Evolutionary conservation across 140 eudicot genomes (phyloP).

Genomic region (Bidens hawaiensis): DNA sequence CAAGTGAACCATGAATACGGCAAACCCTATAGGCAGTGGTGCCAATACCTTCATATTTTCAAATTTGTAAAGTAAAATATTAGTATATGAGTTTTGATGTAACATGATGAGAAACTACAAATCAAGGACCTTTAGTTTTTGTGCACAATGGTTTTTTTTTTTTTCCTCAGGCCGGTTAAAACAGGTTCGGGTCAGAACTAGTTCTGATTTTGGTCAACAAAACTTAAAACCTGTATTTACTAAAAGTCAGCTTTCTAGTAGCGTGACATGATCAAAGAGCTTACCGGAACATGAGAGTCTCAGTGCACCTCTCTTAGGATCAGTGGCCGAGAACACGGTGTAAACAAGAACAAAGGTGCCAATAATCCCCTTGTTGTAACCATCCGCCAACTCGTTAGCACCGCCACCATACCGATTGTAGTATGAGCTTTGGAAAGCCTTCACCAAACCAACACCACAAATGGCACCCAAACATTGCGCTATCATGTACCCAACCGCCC

Average conservation of each 20-base stretch:
- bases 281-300: constrained; percentile 64
- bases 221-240: too few relatives aligned
- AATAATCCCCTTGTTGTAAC: constrained; percentile 57
- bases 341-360: constrained; percentile 76
- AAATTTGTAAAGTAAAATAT: not conserved
- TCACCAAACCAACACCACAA: constrained; percentile 55
- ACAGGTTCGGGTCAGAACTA: too few relatives aligned
- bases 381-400: constrained; percentile 42
- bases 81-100: not conserved
- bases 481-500: constrained; percentile 52
- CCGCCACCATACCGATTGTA: constrained; percentile 56
- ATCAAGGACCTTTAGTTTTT: too few relatives aligned
- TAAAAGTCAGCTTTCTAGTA: not conserved
- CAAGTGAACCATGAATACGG: constrained; percentile 47
- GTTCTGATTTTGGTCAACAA: too few relatives aligned
- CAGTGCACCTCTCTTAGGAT: constrained; percentile 73
- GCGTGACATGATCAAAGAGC: not conserved
- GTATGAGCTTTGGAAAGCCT: constrained; percentile 51
- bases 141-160: too few relatives aligned
- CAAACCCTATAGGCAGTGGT: constrained; percentile 42
- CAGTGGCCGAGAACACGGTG: constrained; percentile 81
- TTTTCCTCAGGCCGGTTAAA: too few relatives aligned
- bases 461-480: constrained; percentile 63
- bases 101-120: not conserved
- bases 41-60: constrained; percentile 33